phyloP scores from a whole-genome alignment of 1,284 basidiomycete species.

The Ustanciosporium gigantosporum region DNA sequence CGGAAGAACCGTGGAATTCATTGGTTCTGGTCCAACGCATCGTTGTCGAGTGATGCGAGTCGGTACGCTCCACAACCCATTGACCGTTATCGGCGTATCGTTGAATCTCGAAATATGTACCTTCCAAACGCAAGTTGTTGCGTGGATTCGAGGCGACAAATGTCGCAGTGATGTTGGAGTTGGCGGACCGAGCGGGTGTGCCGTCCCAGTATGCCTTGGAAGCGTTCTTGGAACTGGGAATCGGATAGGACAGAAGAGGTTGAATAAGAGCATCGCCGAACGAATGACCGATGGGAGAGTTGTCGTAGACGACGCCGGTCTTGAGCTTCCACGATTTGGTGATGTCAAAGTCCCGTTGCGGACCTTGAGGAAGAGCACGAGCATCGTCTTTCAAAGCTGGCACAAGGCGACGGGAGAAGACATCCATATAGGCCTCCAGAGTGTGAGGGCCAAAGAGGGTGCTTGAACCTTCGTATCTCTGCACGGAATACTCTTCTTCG shows the following conservation, averaged over 20 bases:
- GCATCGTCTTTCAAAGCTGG: conserved; percentile 63
- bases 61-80: conserved; percentile 71
- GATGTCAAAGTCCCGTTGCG: conserved; percentile 71
- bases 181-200: neutral
- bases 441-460: conserved; percentile 81
- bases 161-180: conserved; percentile 68
- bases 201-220: conserved; percentile 2
- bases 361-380: conserved; percentile 67
- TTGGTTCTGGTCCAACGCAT: conserved; percentile 68
- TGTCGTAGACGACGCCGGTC: conserved; percentile 42
- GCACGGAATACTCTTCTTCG: conserved; percentile 73
- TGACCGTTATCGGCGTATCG: conserved; percentile 62
- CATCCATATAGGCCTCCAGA: conserved; percentile 77
- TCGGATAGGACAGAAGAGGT: conserved; percentile 66
- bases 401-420: conserved; percentile 64
- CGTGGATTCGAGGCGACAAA: conserved; percentile 80
- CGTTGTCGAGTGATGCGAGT: conserved; percentile 78
- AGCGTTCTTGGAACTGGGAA: conserved; percentile 63
- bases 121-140: conserved; percentile 76
- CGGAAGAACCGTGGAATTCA: conserved; percentile 24
- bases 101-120: conserved; percentile 74
- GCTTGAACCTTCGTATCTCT: conserved; percentile 80
- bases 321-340: conserved; percentile 67
- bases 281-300: conserved; percentile 63
- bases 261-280: conserved; percentile 74